These are phyloP conservation scores for Nothomitra cinnamomea DNA, from an alignment of 2,329 filamentous ascomycete genomes.

Conservation along the genomic window DNA sequence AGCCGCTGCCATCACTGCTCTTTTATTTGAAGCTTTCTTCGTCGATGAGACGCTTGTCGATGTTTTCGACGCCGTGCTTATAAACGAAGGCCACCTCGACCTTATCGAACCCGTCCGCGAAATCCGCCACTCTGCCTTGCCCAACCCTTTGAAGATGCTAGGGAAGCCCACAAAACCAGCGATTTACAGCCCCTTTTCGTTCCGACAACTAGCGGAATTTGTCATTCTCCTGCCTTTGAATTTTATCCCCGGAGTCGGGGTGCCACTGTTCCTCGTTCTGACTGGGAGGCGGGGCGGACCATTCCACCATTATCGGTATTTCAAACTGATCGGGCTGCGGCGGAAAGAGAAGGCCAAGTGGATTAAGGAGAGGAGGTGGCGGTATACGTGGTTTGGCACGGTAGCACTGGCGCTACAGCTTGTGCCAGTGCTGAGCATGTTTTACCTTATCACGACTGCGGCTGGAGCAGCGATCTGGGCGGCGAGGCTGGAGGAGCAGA, in stretches of 20 bases:
- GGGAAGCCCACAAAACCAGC: conserved; percentile 64
- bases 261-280: conserved; percentile 70
- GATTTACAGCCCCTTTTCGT: conserved; percentile 73
- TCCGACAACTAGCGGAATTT: conserved; percentile 81
- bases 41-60: conserved; percentile 66
- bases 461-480: conserved; percentile 78
- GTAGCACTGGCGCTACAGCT: conserved; percentile 71
- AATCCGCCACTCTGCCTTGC: conserved; percentile 42
- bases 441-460: conserved; percentile 80
- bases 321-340: conserved; percentile 56
- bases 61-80: conserved; percentile 68
- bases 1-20: conserved; percentile 41
- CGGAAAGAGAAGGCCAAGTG: conserved; percentile 59
- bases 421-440: conserved; percentile 80
- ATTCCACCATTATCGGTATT: conserved; percentile 82
- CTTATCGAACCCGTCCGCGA: conserved; percentile 51
- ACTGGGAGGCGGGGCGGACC: conserved; percentile 80
- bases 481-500: conserved; percentile 52
- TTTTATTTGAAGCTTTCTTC: conserved; percentile 65
- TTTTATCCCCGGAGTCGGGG: conserved; percentile 68
- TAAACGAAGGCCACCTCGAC: conserved; percentile 53
- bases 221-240: conserved; percentile 67
- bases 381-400: conserved; percentile 88
- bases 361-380: conserved; percentile 50
- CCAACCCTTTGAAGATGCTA: conserved; percentile 59